These are phyloP conservation scores for Talaromyces borbonicus DNA, from an alignment of 495 filamentous ascomycete species.

Conservation along the genomic window DNA sequence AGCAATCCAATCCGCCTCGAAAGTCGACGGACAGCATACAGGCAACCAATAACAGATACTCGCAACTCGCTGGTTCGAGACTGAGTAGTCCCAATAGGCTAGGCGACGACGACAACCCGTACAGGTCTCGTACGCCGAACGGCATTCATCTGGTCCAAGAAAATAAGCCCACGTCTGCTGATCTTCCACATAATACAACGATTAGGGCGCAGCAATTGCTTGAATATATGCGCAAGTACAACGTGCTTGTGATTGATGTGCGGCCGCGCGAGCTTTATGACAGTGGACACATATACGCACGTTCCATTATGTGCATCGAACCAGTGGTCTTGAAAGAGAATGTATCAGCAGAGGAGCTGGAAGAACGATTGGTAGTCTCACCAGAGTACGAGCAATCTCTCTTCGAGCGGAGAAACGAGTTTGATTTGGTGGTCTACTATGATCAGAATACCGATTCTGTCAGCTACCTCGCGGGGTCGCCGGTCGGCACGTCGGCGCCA, in stretches of 20 bases:
- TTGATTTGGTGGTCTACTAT: constrained; percentile 84
- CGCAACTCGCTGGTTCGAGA: constrained; percentile 28
- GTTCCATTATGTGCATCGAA: constrained; percentile 80
- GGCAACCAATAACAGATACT: constrained; percentile 26
- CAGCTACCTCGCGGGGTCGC: constrained; percentile 36
- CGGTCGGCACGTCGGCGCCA: constrained; percentile 40
- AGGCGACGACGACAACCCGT: constrained; percentile 30
- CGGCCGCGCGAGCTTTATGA: constrained; percentile 75
- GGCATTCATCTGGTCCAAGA: constrained; percentile 24
- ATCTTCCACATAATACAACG: constrained; percentile 50
- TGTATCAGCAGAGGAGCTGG: constrained; percentile 78
- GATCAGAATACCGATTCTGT: constrained; percentile 57
- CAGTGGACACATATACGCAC: constrained; percentile 73
- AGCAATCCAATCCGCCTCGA: constrained; percentile 39
- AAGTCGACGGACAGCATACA: constrained; percentile 34
- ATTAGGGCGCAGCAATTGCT: constrained; percentile 58
- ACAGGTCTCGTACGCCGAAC: constrained; percentile 36
- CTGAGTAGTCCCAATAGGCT: constrained; percentile 28
- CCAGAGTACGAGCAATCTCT: constrained; percentile 62
- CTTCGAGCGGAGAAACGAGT: constrained; percentile 68
- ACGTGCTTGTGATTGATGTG: constrained; percentile 77
- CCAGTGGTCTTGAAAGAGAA: constrained; percentile 65
- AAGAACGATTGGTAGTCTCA: constrained; percentile 70
- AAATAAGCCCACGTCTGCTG: constrained; percentile 29
- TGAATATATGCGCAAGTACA: constrained; percentile 51